These are phyloP conservation scores for Oxalis stricta DNA, from an alignment of 441 rosid species.

Conservation along the genomic window DNA sequence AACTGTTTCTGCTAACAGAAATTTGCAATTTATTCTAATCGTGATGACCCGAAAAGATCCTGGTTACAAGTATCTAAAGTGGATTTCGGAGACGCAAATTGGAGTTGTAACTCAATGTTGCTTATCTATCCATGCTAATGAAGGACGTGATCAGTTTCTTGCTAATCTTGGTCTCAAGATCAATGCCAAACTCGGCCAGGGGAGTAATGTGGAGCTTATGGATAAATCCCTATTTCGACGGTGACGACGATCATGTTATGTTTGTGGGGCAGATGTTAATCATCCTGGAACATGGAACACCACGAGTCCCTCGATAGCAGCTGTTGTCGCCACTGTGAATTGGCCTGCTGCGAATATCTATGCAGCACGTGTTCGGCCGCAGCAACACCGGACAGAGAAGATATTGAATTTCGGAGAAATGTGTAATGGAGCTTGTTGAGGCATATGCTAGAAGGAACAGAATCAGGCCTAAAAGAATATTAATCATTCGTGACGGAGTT, in stretches of 20 bases:
- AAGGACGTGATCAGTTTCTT: slow-evolving; percentile 43
- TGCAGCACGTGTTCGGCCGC: slow-evolving; percentile 52
- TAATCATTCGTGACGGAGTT: slow-evolving; percentile 75
- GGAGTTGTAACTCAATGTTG: slow-evolving; percentile 80
- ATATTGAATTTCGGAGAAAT: slow-evolving; percentile 44
- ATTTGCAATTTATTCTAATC: slow-evolving; percentile 46
- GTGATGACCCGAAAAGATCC: slow-evolving; percentile 47
- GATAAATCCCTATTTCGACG: slow-evolving; percentile 28
- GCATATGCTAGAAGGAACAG: slow-evolving; percentile 26
- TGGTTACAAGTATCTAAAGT: slow-evolving; percentile 74
- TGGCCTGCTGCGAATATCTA: slow-evolving; percentile 73
- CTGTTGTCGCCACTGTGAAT: slow-evolving; percentile 59
- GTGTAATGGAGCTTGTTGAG: slow-evolving; percentile 47
- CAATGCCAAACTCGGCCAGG: slow-evolving; percentile 86
- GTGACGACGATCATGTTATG: slow-evolving; percentile 41
- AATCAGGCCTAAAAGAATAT: slow-evolving; percentile 37
- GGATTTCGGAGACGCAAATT: slow-evolving; percentile 59
- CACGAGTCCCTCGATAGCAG: slow-evolving; percentile 66
- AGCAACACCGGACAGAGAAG: slow-evolving; percentile 39
- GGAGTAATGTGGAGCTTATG: slow-evolving; percentile 59
- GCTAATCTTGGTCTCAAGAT: slow-evolving; percentile 71
- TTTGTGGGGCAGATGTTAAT: slow-evolving; percentile 82
- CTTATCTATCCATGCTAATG: slow-evolving; percentile 28
- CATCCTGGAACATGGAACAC: slow-evolving; percentile 44
- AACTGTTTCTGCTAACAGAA: slow-evolving; percentile 12